Percentiles rank a stretch among this genome's conserved stretches.
These are phyloP conservation scores for Colletotrichum camelliae DNA, from an alignment of 2,329 filamentous ascomycete genomes.

Conservation along the genomic window DNA sequence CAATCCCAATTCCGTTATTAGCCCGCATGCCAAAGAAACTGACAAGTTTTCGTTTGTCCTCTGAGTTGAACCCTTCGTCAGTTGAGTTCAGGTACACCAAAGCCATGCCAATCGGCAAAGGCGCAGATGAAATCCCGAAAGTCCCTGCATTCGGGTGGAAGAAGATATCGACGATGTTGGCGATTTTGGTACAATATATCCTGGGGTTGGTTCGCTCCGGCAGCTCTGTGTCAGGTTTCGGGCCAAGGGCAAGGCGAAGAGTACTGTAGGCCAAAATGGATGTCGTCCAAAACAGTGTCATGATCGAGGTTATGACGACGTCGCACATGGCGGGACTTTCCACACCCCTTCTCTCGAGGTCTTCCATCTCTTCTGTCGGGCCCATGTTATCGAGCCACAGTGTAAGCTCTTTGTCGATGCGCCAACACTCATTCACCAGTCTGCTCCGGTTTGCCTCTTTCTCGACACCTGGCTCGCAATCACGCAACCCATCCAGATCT, in stretches of 20 bases:
- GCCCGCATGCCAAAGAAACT: slow-evolving; percentile 9
- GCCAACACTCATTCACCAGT: slow-evolving; percentile 20
- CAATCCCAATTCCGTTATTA: slow-evolving; percentile 5
- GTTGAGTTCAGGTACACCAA: slow-evolving; percentile 19
- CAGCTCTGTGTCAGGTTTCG: neutral
- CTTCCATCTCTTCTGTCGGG: neutral
- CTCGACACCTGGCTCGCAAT: neutral
- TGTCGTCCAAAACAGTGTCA: slow-evolving; percentile 13
- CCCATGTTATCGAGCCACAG: slow-evolving; percentile 13
- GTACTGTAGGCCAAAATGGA: slow-evolving; percentile 20
- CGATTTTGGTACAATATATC: slow-evolving; percentile 20
- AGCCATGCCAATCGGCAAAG: slow-evolving; percentile 21
- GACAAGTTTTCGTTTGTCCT: slow-evolving; percentile 3
- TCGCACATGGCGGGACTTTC: slow-evolving; percentile 14
- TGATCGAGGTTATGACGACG: slow-evolving; percentile 10
- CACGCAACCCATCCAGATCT: slow-evolving; percentile 29
- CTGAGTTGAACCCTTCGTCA: slow-evolving; percentile 1
- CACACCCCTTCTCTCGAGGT: neutral
- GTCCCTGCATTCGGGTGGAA: slow-evolving; percentile 17
- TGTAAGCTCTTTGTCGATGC: slow-evolving; percentile 4
- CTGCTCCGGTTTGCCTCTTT: neutral
- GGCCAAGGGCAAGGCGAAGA: slow-evolving; percentile 7
- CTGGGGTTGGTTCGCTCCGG: slow-evolving; percentile 8
- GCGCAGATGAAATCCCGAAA: slow-evolving; percentile 13
- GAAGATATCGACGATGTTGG: slow-evolving; percentile 18